Conservation (phyloP, 129 eudicot genomes). For the Flaveria trinervia region DNA sequence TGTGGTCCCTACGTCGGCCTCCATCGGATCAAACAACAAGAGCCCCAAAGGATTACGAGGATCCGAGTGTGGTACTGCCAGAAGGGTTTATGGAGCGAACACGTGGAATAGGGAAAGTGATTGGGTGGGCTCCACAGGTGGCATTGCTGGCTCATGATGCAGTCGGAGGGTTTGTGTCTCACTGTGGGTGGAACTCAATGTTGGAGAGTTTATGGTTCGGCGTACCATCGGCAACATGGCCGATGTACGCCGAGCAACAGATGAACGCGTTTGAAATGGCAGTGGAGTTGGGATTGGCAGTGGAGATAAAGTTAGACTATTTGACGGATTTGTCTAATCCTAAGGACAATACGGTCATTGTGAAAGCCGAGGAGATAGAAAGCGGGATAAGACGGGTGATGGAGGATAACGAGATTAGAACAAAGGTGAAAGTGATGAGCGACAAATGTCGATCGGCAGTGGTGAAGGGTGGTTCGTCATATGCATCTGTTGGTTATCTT, state of each 20-base stretch:
- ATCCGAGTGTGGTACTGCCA: slow-evolving; percentile 38
- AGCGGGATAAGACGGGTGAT: slow-evolving; percentile 9
- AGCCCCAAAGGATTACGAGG: slow-evolving; percentile 27
- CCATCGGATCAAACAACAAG: neutral
- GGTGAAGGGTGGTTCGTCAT: slow-evolving; percentile 25
- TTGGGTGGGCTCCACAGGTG: slow-evolving; percentile 64
- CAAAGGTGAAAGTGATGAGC: slow-evolving; percentile 21
- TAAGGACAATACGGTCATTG: neutral
- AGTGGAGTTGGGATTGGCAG: slow-evolving; percentile 20
- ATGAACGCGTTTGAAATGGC: slow-evolving; percentile 47
- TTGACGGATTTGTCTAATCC: slow-evolving; percentile 1
- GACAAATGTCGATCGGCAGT: slow-evolving; percentile 6
- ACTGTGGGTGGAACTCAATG: slow-evolving; percentile 64
- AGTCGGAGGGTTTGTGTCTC: slow-evolving; percentile 57
- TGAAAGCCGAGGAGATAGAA: slow-evolving; percentile 13
- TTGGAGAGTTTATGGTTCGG: slow-evolving; percentile 59
- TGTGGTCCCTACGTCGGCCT: slow-evolving; percentile 31
- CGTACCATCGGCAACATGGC: slow-evolving; percentile 50
- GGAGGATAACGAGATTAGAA: slow-evolving; percentile 19
- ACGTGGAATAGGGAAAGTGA: slow-evolving; percentile 43
- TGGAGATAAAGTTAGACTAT: slow-evolving; percentile 18
- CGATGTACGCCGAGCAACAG: slow-evolving; percentile 48
- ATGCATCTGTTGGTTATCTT: slow-evolving; percentile 14
- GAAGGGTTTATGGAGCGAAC: slow-evolving; percentile 54
- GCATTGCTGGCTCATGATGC: slow-evolving; percentile 46